Base-by-base conservation (phyloP, 2,329 filamentous ascomycete genomes). In the Ceratocystis eucalypticola region DNA sequence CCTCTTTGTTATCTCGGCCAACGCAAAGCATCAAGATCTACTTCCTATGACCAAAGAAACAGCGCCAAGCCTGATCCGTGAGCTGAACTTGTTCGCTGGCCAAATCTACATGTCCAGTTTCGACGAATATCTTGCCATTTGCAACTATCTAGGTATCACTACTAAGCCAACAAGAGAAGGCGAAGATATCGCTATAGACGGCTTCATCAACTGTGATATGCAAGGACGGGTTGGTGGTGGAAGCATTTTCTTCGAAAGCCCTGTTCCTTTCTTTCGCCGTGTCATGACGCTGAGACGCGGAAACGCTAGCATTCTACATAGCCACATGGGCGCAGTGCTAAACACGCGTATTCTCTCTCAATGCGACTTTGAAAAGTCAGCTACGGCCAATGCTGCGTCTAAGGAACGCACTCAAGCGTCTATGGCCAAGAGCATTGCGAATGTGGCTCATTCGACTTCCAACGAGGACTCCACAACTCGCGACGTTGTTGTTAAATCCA, bases 71-170 rank as follows among this genome's bases (percentile, higher is more conserved):
- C 70, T 82, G 0, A 72, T 75, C 0, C 73, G 77, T 0, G 77
- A 82, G 66, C 77, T 90, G 0, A 86, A 87, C 55, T 74, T 90
- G 0, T 89, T 91, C 65, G 77, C 88, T 0, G 88, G 87, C 0
- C 84, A 88, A 65, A 76, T 89, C 0, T 90, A 89, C 69, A 75
- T 89, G 8, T 72, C 72, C 0, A 79, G 77, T 0, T 82, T 78
- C 55, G 67, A 74, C 0, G 80, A 88, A 65, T 91, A 89, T 68
- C 69, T 72, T 0, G 71, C 75, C 0, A 71, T 80, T 0, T 86
- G 84, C 68, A 71, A 75, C 0, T 79, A 78, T 50, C 74, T 88
- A 0, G 80, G 84, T 0, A 70, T 88, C 0, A 73, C 76, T 0
- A 76, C 73, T 67, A 61, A 65, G 0, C 48, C 66, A 7, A 48